phyloP scores from a whole-genome alignment of 1,139 yeast genomes.

The Lodderomyces margitis region DNA sequence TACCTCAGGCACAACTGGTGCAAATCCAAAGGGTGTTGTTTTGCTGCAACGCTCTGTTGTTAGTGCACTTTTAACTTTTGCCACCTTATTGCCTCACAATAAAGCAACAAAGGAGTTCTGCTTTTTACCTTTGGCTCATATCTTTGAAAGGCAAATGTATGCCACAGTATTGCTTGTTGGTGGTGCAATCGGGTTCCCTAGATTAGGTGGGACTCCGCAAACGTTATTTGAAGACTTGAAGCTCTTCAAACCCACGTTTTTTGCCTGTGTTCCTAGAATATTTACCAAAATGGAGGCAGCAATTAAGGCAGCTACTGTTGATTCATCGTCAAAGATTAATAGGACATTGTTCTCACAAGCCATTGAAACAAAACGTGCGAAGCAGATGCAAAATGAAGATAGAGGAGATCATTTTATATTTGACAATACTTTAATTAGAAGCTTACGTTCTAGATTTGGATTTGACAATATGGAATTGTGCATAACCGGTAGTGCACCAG shows the following conservation, averaged over 20 bases:
- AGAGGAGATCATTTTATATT: constrained; percentile 35
- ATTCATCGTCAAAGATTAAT: constrained; percentile 18
- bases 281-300: constrained; percentile 59
- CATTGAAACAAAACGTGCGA: constrained; percentile 18
- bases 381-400: constrained; percentile 22
- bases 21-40: constrained; percentile 41
- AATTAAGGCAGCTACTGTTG: constrained; percentile 39
- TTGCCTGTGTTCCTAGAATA: constrained; percentile 66
- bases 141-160: constrained; percentile 36
- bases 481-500: constrained; percentile 74
- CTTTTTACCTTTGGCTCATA: constrained; percentile 39
- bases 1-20: constrained; percentile 45
- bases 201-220: constrained; percentile 39
- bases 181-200: constrained; percentile 45
- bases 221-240: constrained; percentile 57
- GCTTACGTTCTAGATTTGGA: constrained; percentile 57
- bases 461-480: constrained; percentile 46
- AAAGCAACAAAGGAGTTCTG: constrained; percentile 21
- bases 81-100: constrained; percentile 13
- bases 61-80: constrained; percentile 19
- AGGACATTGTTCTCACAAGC: constrained; percentile 20
- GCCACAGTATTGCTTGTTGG: constrained; percentile 33
- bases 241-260: constrained; percentile 49
- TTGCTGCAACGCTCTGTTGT: constrained; percentile 31
- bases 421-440: constrained; percentile 49